Base-by-base conservation (phyloP, 805 yeast species). In the Brettanomyces sp. region DNA sequence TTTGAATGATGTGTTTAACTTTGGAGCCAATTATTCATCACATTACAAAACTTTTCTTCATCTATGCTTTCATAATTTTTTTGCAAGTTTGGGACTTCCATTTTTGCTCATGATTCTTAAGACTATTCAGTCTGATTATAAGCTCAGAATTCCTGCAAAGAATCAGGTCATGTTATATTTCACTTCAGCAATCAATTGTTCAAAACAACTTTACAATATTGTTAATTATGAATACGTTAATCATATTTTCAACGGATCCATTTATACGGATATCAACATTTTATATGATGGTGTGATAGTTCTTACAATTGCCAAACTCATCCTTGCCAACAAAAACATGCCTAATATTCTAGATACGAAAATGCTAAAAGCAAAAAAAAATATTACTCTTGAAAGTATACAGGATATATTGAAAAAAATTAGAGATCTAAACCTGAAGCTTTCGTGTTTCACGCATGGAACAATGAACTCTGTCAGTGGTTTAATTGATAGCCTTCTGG, bases 271-370 rank as follows among this genome's bases (percentile, higher is more conserved):
- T 44, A 18, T 45, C 1, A 33, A 40, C 42, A 33, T 44, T 22
- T 36, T 47, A 39, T 47, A 47, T 25, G 42, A 47, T 14, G 47
- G 47, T 35, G 36, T 39, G 7, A 18, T 47, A 21, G 43, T 45
- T 36, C 36, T 47, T 8, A 14, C 44, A 6, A 45, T 47, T 43
- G 42, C 49, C n/a, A 22, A 40, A 9, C 23, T 39, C 6, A 30
- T 47, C 21, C 12, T 47, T 5, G 12, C 47, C 2, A 30, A 44
- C 28, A 12, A 22, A 8, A n/a, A 3, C n/a, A 18, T 18, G 18
- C 18, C 18, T 18, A 9, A 13, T 11, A 25, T 39, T 30, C 46
- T 47, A 25, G 49, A 47, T 28, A 33, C 36, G 5, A 33, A 32
- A 13, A 22, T 32, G 12, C 14, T 47, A n/a, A 35, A 41, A 2